These are phyloP conservation scores for Ogataea trehalophila DNA, from an alignment of 805 yeast species.

Conservation along the genomic window DNA sequence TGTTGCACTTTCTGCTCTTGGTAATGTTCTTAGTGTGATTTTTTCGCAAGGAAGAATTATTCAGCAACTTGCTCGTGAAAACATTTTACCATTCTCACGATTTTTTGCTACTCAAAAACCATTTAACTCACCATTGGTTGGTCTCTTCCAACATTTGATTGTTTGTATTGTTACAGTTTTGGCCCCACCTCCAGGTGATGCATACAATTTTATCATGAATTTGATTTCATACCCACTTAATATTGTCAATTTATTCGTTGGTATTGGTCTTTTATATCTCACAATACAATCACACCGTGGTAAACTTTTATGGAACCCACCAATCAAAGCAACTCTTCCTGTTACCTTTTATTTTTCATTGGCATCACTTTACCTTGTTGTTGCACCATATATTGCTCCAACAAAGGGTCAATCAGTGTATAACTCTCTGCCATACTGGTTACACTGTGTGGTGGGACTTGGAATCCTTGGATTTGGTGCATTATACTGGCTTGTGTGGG, in stretches of 20 bases:
- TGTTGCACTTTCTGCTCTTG: slow-evolving; percentile 76
- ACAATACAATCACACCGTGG: slow-evolving; percentile 50
- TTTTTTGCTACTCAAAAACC: slow-evolving; percentile 71
- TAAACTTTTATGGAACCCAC: slow-evolving; percentile 59
- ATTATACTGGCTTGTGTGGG: slow-evolving; percentile 64
- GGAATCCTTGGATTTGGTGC: slow-evolving; percentile 65
- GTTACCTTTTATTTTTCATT: slow-evolving; percentile 60
- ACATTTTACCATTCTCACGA: slow-evolving; percentile 66
- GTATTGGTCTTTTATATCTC: slow-evolving; percentile 55
- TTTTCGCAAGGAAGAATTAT: slow-evolving; percentile 79
- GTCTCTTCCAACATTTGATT: slow-evolving; percentile 70
- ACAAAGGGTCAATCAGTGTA: slow-evolving; percentile 61
- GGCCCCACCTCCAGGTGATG: slow-evolving; percentile 85
- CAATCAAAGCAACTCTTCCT: slow-evolving; percentile 60
- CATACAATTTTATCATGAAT: slow-evolving; percentile 74
- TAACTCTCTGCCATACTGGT: slow-evolving; percentile 64
- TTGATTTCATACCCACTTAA: slow-evolving; percentile 78
- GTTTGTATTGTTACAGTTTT: slow-evolving; percentile 68
- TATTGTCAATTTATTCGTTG: slow-evolving; percentile 63
- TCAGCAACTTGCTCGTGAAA: slow-evolving; percentile 78
- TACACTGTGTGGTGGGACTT: slow-evolving; percentile 69
- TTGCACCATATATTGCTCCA: slow-evolving; percentile 81
- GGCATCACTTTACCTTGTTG: slow-evolving; percentile 60
- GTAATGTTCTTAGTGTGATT: slow-evolving; percentile 75
- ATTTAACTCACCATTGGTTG: slow-evolving; percentile 67